Conservation (phyloP, 1,284 basidiomycete species). For the Puccinia polysora region DNA sequence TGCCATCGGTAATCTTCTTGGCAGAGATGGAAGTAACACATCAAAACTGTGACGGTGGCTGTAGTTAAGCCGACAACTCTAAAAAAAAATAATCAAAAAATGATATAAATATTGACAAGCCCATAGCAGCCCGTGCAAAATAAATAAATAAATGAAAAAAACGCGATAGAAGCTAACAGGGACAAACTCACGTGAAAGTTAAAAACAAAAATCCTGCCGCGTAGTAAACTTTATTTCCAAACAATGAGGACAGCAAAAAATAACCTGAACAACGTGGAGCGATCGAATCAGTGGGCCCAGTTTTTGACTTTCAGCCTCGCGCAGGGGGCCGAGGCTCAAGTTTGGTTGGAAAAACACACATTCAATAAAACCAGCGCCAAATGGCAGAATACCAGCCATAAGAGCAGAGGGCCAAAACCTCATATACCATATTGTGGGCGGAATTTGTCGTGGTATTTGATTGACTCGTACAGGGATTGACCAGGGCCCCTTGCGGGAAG, state of each 20-base stretch:
- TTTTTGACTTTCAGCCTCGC: no score
- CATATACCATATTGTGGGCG: constrained; percentile 54
- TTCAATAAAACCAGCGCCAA: constrained; percentile 58
- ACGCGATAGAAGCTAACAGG: no score
- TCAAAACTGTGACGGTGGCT: constrained; percentile 77
- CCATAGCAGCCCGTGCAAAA: no score
- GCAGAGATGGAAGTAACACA: constrained; percentile 73
- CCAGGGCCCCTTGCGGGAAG: constrained; percentile 73
- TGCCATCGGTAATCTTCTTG: constrained; percentile 98
- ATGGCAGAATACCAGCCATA: constrained; percentile 85
- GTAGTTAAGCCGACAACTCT: constrained; percentile 78
- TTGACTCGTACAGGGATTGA: constrained; percentile 70
- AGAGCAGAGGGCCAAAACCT: constrained; percentile 64
- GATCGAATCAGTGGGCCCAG: no score
- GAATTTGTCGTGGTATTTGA: constrained; percentile 66
- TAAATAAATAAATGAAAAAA: no score
- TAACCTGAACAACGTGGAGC: no score
- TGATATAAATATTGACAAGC: no score
- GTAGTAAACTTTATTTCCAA: constrained; percentile 57
- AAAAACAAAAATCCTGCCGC: constrained; percentile 92
- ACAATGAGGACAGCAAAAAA: constrained; percentile 32
- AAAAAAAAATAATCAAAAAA: constrained; percentile 53
- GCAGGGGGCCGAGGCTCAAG: no score
- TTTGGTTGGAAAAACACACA: neutral
- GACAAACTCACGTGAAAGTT: constrained; percentile 55